A percentile compares a stretch with the other conserved stretches of the same genome.
phyloP scores from a whole-genome alignment of 371 early-diverging fungal species.

The Blakeslea trispora region DNA sequence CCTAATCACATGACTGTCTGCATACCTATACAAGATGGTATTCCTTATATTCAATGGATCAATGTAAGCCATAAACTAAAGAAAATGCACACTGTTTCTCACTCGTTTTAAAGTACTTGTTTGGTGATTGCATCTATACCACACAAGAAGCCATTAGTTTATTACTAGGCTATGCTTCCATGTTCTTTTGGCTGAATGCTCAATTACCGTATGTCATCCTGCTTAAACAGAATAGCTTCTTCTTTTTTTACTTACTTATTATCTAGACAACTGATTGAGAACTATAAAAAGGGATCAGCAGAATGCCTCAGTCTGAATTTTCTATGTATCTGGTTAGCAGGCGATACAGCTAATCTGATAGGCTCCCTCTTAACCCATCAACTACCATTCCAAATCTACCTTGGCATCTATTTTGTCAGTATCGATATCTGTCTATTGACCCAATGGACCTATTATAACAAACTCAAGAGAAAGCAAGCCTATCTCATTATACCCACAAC shows the following conservation, averaged over 20 bases:
- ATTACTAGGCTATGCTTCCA: constrained; percentile 62
- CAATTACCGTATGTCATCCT: constrained; percentile 67
- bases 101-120: constrained; percentile 25
- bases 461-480: constrained; percentile 16
- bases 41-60: constrained; percentile 36
- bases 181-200: constrained; percentile 72
- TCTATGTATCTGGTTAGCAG: constrained; percentile 66
- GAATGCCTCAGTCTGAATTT: constrained; percentile 60
- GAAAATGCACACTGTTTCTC: neutral
- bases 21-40: constrained; percentile 32
- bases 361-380: constrained; percentile 73
- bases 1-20: constrained; percentile 26
- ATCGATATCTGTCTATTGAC: constrained; percentile 41
- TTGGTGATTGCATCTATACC: constrained; percentile 57
- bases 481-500: constrained; percentile 28
- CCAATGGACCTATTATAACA: constrained; percentile 48
- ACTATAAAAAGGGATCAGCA: constrained; percentile 55
- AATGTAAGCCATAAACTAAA: constrained; percentile 26
- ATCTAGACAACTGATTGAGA: constrained; percentile 58
- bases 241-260: neutral
- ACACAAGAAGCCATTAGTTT: constrained; percentile 35
- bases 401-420: constrained; percentile 47
- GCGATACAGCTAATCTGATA: constrained; percentile 70
- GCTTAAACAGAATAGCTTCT: no score
- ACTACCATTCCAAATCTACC: constrained; percentile 72